Base-by-base conservation (phyloP, 2,329 filamentous ascomycete genomes). In the Microdochium paspali region DNA sequence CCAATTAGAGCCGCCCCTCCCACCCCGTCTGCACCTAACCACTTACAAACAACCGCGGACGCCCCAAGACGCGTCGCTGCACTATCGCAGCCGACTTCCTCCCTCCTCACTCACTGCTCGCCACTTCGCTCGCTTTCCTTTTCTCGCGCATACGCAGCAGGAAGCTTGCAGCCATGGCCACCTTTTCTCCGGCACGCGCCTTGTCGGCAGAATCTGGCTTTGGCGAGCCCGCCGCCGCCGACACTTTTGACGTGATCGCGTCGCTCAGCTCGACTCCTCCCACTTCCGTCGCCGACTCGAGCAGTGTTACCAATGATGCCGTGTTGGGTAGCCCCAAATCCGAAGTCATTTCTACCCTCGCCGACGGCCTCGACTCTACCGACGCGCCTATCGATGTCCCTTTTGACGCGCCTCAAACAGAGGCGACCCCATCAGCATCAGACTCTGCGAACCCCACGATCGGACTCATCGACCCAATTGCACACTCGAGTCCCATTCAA, bases 221-320 rank as follows among this genome's bases (percentile, higher is more conserved):
- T 49, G 51, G 56, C 43, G 55, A 50, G 32, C 35, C 35, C 35
- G 53, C 53, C 21, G 57, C 62, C 47, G 61, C 62, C 47, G 70
- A 73, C 50, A 64, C 63, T 42, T 72, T 71, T 45, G 73, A 69
- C 58, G 65, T 76, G 56, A 67, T 74, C 70, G 74, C 75, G 68
- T 79, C 76, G 45, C 67, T 72, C 24, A 74, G 70, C 56, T 83
- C 79, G 20, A 85, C 83, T 49, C 82, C 83, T 44, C 80, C 81
- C 23, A 86, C 82, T 44, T 85, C 79, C 54, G 68, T 82, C 54
- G 77, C 76, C 58, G 82, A 85, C 61, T 73, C 70, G 56, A 72
- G 70, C 50, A 84, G 80, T 65, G 67, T 81, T 48, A 69, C 71
- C 47, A 77, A 76, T 35, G 63, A 69, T 35, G 70, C 78, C 4